phyloP scores from a whole-genome alignment of 2,329 filamentous ascomycete genomes.

The Colletotrichum liaoningense region DNA sequence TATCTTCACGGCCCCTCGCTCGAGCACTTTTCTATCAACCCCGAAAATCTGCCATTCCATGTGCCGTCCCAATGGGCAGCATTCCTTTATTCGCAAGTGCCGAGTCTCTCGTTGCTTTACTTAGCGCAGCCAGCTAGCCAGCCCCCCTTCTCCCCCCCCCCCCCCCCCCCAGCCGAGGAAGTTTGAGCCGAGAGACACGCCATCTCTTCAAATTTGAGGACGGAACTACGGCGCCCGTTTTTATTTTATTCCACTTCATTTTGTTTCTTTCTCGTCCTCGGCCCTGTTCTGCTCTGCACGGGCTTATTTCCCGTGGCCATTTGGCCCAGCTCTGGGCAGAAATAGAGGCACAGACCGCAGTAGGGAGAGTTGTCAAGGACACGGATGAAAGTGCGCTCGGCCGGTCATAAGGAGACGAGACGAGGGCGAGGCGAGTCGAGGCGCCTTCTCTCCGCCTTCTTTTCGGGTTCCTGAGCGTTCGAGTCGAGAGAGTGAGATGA shows the following conservation, averaged over 20 bases:
- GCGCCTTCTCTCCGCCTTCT: neutral
- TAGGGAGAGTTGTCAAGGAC: neutral
- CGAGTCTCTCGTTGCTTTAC: neutral
- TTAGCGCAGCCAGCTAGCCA: neutral
- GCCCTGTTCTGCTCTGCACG: neutral
- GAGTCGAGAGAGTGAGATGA: conserved; percentile 1
- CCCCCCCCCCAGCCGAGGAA: neutral
- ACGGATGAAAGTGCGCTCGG: neutral
- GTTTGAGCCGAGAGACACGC: neutral
- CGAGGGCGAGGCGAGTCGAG: neutral
- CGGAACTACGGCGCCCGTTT: neutral
- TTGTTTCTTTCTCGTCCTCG: neutral
- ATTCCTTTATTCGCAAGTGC: conserved; percentile 23
- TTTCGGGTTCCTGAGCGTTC: neutral
- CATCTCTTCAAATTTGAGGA: neutral
- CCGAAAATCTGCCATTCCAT: neutral
- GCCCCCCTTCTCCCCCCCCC: neutral
- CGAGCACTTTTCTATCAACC: neutral
- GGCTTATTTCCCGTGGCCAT: neutral
- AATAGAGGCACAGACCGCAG: neutral
- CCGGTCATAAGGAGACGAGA: neutral
- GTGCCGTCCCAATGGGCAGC: conserved; percentile 10
- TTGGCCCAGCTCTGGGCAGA: neutral
- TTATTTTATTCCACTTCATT: neutral
- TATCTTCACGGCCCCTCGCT: neutral